A percentile compares a stretch with the other conserved stretches of the same genome.
phyloP scores from a whole-genome alignment of 2,329 filamentous ascomycete genomes.

The Ascochyta koolunga region DNA sequence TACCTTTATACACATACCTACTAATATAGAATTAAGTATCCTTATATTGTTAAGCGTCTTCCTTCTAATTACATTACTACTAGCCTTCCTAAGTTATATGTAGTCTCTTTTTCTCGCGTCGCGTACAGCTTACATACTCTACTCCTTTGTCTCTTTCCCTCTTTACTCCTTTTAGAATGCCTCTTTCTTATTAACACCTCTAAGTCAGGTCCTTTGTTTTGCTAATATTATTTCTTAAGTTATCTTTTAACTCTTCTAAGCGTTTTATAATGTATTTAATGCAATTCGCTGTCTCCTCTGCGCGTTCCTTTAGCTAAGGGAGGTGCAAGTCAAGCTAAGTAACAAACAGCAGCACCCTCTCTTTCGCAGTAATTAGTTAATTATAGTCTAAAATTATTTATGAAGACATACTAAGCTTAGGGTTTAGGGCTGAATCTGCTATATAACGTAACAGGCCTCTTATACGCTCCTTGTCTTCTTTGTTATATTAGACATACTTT shows the following conservation, averaged over 20 bases:
- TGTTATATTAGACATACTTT: no score
- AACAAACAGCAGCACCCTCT: not conserved
- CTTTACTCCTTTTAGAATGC: no score
- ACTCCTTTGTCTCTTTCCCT: no score
- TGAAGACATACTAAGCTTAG: no score
- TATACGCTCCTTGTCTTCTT: not conserved
- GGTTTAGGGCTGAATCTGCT: no score
- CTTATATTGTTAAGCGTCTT: no score
- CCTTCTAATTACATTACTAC: no score
- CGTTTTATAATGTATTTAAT: not conserved
- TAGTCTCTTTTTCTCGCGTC: no score
- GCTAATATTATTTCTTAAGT: conserved; percentile 51
- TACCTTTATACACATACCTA: no score
- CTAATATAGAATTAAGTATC: no score
- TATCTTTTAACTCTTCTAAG: conserved; percentile 53
- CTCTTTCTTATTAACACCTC: conserved; percentile 3
- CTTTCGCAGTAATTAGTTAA: not conserved
- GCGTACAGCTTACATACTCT: no score
- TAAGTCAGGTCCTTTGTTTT: conserved; percentile 22
- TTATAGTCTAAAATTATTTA: not conserved
- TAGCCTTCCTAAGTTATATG: no score
- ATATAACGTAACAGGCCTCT: not conserved
- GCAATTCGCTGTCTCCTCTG: not conserved
- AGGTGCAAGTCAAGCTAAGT: not conserved
- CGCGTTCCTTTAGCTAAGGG: not conserved